These are phyloP conservation scores for Echinochloa phyllopogon DNA, from an alignment of 176 grass and related monocot species.

Conservation along the genomic window DNA sequence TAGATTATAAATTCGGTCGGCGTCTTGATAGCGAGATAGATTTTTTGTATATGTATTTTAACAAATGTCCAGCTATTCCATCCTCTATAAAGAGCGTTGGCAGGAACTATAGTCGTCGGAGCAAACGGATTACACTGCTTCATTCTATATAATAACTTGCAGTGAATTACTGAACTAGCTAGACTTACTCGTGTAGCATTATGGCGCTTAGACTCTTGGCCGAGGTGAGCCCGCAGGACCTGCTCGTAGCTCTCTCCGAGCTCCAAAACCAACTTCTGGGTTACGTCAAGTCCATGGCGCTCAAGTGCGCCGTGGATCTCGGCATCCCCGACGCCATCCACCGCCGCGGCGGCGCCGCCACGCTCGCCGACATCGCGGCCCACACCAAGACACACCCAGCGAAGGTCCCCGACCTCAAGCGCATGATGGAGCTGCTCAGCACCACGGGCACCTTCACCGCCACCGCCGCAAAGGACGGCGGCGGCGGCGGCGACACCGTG, in stretches of 20 bases:
- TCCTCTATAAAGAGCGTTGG: no score
- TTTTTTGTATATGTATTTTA: no score
- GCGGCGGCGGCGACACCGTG: not conserved
- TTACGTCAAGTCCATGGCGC: slow-evolving; percentile 20
- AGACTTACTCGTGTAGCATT: not conserved
- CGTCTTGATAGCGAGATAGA: no score
- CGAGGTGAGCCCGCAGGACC: slow-evolving; percentile 36
- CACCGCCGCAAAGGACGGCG: not conserved
- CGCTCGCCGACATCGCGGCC: slow-evolving; percentile 15
- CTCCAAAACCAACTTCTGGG: slow-evolving; percentile 17
- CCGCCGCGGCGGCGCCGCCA: not conserved
- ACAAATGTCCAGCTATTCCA: no score
- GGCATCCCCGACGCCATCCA: slow-evolving; percentile 6
- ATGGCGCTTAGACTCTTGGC: slow-evolving; percentile 38
- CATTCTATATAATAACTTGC: no score
- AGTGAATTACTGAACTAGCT: no score
- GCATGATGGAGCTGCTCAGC: slow-evolving; percentile 11
- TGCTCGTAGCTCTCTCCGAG: slow-evolving; percentile 25
- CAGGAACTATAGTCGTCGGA: no score
- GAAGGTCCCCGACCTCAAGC: slow-evolving; percentile 2
- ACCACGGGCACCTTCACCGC: slow-evolving; percentile 21
- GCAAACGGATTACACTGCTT: no score
- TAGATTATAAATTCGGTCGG: no score
- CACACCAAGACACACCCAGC: slow-evolving; percentile 7
- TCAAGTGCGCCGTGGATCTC: slow-evolving; percentile 28